Percentiles rank a stretch among this genome's conserved stretches.
phyloP scores from a whole-genome alignment of 805 yeast genomes.

The Metschnikowia kofuensis region DNA sequence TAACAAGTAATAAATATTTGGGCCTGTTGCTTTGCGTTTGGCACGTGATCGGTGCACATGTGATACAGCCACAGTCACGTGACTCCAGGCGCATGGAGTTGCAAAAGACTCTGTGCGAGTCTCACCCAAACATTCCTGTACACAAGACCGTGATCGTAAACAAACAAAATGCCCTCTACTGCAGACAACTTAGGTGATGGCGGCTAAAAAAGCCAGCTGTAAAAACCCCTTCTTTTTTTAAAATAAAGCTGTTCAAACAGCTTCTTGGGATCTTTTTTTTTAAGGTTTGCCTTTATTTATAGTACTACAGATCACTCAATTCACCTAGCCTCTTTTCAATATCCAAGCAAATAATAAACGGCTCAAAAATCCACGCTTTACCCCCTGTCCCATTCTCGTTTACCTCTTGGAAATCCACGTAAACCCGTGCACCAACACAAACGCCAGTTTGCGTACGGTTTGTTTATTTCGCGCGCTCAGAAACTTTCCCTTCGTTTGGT shows the following conservation, averaged over 20 bases:
- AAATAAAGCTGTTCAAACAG: background rate
- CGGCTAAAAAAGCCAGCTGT: background rate
- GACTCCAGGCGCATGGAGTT: background rate
- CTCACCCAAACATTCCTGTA: background rate
- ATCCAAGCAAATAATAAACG: too few species aligned
- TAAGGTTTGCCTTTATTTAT: too few species aligned
- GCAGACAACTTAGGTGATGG: background rate
- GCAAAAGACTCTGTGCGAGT: too few species aligned
- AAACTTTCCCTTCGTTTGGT: background rate
- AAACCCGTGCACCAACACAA: constrained; percentile 7
- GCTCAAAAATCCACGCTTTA: too few species aligned
- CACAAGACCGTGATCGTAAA: constrained; percentile 5
- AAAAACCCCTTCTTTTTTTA: background rate
- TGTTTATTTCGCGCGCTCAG: constrained; percentile 5
- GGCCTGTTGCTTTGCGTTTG: background rate
- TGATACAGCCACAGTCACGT: too few species aligned
- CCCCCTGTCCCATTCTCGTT: background rate
- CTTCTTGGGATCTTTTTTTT: too few species aligned
- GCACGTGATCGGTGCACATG: background rate
- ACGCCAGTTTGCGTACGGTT: constrained; percentile 6
- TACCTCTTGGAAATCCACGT: background rate
- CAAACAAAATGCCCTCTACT: constrained; percentile 1
- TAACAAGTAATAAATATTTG: background rate
- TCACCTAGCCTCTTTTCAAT: too few species aligned
- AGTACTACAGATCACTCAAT: too few species aligned